Base-by-base conservation (phyloP, 192 early-diverging fungal species). In the Linnemannia zychae region DNA sequence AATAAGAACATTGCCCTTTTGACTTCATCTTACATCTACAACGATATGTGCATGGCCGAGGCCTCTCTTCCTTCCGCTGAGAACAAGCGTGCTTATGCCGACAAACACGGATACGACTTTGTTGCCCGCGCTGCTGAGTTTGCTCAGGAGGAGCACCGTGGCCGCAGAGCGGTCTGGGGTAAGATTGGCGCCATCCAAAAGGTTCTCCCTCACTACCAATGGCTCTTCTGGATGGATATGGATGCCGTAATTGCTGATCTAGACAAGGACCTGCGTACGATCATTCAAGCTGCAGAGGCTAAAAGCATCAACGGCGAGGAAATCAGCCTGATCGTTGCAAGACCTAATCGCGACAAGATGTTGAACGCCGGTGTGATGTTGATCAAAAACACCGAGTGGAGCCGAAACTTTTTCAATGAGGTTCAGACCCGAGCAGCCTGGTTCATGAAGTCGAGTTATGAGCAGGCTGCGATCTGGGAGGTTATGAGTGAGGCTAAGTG, bases 221-320 rank as follows among this genome's bases (percentile, higher is more conserved):
- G 92, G 92, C 17, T 92, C 37, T 89, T 92, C 67, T 92, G 92
- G 92, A 79, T 92, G 80, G 92, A 92, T 72, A 92, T 92, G 90
- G 92, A 92, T 69, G 90, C 92, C 7, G 89, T 92, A 0, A 72
- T 92, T 24, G 87, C 89, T 66, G 87, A 92, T 60, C 66, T 79
- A 22, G 81, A 89, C 49, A 82, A 81, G 31, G 77, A 83, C 7
- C 28, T 92, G 0, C 88, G 89, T 37, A 74, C 76, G 0, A 75
- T 92, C 15, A 76, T 92, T 15, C 77, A 76, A 1, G 22, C 83
- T n/a, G 87, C 90, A 24, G 78, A 87, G 40, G 44, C 44, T 0
- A 89, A 80, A 22, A 48, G 66, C n/a, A 78, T 76, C 11, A 24
- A 73, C 24, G 24, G 11, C 7, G 44, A 66, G 13, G 71, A 90